Conservation (phyloP, 352 stramenopile species). For the Peronospora destructor region DNA sequence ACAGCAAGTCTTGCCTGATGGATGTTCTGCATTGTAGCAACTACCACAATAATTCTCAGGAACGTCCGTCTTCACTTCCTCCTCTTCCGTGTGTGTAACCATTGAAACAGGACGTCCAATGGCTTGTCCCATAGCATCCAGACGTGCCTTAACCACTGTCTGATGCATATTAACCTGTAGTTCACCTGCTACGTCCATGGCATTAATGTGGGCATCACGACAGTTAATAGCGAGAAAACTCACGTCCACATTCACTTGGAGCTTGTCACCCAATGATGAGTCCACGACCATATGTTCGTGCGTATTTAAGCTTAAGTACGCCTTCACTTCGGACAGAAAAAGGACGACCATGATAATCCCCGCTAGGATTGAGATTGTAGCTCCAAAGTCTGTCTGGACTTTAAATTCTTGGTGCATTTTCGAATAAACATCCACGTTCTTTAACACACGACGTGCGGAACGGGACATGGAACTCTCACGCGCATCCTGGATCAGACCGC, state of each 20-base stretch:
- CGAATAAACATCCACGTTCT: conserved; percentile 89
- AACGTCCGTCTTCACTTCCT: conserved; percentile 38
- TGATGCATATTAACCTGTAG: conserved; percentile 96
- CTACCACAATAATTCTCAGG: conserved; percentile 90
- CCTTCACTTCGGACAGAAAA: conserved; percentile 71
- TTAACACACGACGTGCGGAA: conserved; percentile 55
- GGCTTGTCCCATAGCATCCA: conserved; percentile 64
- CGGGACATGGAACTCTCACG: conserved; percentile 34
- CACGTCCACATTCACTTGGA: conserved; percentile 96
- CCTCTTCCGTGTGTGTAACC: conserved; percentile 22
- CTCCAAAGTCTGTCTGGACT: conserved; percentile 91
- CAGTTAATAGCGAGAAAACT: conserved; percentile 96
- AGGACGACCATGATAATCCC: conserved; percentile 19
- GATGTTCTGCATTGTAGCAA: conserved; percentile 89
- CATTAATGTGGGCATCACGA: conserved; percentile 95
- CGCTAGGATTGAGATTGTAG: conserved; percentile 30
- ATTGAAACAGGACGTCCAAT: conserved; percentile 56
- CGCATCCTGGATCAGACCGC: conserved; percentile 11
- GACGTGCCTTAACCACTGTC: conserved; percentile 89
- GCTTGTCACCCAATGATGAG: conserved; percentile 90
- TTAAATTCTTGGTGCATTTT: conserved; percentile 95
- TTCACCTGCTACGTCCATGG: conserved; percentile 98
- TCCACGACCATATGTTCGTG: conserved; percentile 95
- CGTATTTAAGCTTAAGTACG: conserved; percentile 73
- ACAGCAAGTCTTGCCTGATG: conserved; percentile 61